phyloP scores from a whole-genome alignment of 2,329 filamentous ascomycete genomes.

The Cordyceps cicadae region DNA sequence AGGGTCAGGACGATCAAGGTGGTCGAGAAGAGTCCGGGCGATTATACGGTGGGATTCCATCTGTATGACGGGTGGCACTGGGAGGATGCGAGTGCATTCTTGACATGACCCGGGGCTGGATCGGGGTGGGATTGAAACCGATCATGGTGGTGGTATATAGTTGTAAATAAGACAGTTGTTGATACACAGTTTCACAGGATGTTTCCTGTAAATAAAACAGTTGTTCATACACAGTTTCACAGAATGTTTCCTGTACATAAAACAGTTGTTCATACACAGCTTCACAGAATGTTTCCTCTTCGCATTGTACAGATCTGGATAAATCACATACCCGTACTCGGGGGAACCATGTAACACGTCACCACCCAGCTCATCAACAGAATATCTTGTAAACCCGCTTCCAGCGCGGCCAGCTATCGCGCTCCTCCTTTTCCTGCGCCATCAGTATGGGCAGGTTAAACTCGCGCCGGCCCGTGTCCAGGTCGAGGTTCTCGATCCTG shows the following conservation, averaged over 20 bases:
- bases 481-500: constrained; percentile 61
- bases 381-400: constrained; percentile 61
- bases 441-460: constrained; percentile 66
- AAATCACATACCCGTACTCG: neutral
- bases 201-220: neutral
- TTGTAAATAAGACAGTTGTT: neutral
- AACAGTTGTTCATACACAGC: neutral
- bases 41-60: constrained; percentile 8
- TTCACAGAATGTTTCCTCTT: too few relatives aligned
- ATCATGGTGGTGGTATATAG: neutral
- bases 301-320: neutral
- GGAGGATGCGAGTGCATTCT: constrained; percentile 3
- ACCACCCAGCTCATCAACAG: constrained; percentile 36
- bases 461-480: constrained; percentile 69
- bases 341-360: neutral
- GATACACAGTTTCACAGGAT: too few relatives aligned
- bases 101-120: neutral
- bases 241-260: too few relatives aligned
- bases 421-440: constrained; percentile 65
- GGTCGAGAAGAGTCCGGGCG: neutral
- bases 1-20: constrained; percentile 6
- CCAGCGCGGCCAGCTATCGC: constrained; percentile 58
- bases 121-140: neutral
- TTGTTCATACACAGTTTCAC: neutral
- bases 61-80: neutral